Conservation (phyloP, 768 basidiomycete genomes). For the Lactarius sp. region DNA sequence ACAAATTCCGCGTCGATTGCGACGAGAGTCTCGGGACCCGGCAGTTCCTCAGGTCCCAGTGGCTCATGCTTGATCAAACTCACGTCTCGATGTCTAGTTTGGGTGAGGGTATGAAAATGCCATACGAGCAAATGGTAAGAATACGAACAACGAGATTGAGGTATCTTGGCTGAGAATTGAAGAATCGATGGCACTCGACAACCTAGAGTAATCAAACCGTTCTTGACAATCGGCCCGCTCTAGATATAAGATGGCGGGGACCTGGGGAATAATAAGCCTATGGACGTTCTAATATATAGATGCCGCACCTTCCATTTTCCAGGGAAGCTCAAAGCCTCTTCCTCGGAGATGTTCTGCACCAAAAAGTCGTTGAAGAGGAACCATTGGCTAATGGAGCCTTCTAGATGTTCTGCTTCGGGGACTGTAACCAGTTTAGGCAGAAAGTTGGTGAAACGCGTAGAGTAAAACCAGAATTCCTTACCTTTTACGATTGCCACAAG, state of each 20-base stretch:
- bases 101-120: background rate
- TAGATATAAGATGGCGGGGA: conserved; percentile 86
- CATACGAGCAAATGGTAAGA: background rate
- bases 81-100: conserved; percentile 66
- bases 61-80: conserved; percentile 72
- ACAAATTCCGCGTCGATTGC: conserved; percentile 99
- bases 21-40: conserved; percentile 79
- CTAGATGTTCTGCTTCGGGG: conserved; percentile 51
- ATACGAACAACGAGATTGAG: conserved; percentile 73
- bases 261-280: conserved; percentile 36
- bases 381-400: conserved; percentile 57
- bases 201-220: conserved; percentile 54
- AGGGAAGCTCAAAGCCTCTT: conserved; percentile 84
- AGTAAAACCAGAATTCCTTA: conserved; percentile 30
- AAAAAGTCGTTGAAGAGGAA: conserved; percentile 96
- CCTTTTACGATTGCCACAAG: conserved; percentile 86
- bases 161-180: conserved; percentile 80
- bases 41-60: conserved; percentile 69
- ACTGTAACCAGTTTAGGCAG: conserved; percentile 40
- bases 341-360: conserved; percentile 77
- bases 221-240: conserved; percentile 64
- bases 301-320: conserved; percentile 82
- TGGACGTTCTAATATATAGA: background rate
- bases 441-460: background rate
- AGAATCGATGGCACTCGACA: conserved; percentile 66